These are phyloP conservation scores for Guillardia theta DNA, from an alignment of 78 protist species.

Conservation along the genomic window DNA sequence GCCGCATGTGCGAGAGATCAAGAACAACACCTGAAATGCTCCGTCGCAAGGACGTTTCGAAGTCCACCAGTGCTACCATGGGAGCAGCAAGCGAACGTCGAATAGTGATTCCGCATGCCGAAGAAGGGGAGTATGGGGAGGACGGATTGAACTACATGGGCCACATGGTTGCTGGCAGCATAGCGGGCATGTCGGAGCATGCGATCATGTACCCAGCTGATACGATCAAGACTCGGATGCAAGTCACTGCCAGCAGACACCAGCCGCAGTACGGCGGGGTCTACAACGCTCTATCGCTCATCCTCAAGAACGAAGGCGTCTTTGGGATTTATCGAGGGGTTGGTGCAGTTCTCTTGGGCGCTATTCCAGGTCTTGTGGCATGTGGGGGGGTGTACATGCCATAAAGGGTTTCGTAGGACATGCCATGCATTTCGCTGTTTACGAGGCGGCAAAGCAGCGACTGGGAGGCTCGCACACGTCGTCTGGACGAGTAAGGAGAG, in stretches of 20 bases:
- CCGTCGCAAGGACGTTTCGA: too few relatives aligned
- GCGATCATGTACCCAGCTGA: slow-evolving; percentile 9
- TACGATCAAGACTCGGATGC: slow-evolving; percentile 26
- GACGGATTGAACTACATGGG: background rate
- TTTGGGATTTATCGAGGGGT: background rate
- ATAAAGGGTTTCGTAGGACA: too few relatives aligned
- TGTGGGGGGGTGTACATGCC: too few relatives aligned
- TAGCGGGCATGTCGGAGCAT: slow-evolving; percentile 10
- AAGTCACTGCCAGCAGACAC: background rate
- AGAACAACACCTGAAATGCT: too few relatives aligned
- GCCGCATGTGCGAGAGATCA: too few relatives aligned
- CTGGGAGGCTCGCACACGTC: background rate
- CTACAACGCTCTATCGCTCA: background rate
- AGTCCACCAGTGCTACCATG: too few relatives aligned
- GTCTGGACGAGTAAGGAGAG: background rate
- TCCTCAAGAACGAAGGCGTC: background rate
- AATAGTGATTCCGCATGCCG: background rate
- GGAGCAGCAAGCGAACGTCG: too few relatives aligned
- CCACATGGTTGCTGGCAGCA: slow-evolving; percentile 29
- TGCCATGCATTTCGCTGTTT: background rate
- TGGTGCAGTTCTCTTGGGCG: background rate
- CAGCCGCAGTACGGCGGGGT: background rate
- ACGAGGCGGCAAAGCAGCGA: slow-evolving; percentile 9
- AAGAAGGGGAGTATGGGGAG: background rate
- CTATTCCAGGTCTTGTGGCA: too few relatives aligned